Base-by-base conservation (phyloP, 768 basidiomycete genomes). In the Tulasnella calospora region DNA sequence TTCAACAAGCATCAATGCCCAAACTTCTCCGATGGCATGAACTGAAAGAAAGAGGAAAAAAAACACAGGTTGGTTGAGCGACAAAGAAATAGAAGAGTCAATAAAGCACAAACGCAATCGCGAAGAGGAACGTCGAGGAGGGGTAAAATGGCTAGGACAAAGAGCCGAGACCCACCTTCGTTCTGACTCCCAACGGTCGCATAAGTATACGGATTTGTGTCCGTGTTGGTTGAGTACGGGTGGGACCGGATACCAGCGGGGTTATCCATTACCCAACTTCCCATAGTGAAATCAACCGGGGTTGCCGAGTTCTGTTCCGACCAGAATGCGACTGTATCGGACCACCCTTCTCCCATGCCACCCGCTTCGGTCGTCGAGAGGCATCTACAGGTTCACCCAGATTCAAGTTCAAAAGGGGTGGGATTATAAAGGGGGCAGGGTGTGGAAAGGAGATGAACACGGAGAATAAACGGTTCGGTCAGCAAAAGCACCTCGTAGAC, bases 281-380 rank as follows among this genome's bases (percentile, higher is more conserved):
- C 91, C 82, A 87, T 82, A 57, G 84, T 81, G 79, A 81, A 85
- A 81, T 85, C 83, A 7, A 72, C 67, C 1, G 87, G 83, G 0
- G 83, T 82, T 33, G 83, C 82, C n/a, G 85, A 85, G 30, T 84
- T 87, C 79, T 89, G 81, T 74, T 87, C 85, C 10, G 83, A 84
- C 83, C 83, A 80, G 35, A 74, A 72, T 3, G 80, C 80, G 38
- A 83, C 47, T 33, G 78, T 80, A 83, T 91, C 90, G 3, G 88
- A 88, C 90, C 90, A 92, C 23, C 89, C 90, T 83, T 92, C 91
- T 57, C 90, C 91, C 87, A 92, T 87, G 19, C 91, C 91, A 33
- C 89, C 89, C 3, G 90, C 85, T 81, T 92, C 91, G 41, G 86
- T 85, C 36, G 87, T 89, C 81, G 90, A 88, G 79, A 92, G 84